Base-by-base conservation (phyloP, 306 rosid genomes). In the Geum urbanum region DNA sequence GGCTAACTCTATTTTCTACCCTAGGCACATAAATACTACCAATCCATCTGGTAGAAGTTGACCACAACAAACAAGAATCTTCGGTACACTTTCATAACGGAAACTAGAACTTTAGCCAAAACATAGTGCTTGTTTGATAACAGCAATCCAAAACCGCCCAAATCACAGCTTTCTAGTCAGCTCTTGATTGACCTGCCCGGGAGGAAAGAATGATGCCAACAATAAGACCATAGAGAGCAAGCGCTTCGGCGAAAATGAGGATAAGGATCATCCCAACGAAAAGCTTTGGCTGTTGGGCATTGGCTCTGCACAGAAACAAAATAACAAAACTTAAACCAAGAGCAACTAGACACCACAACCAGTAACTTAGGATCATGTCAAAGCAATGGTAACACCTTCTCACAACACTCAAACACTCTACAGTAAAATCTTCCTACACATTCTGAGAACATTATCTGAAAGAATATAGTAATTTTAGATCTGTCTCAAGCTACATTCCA, bases 221-320 rank as follows among this genome's bases (percentile, higher is more conserved):
- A 37, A 84, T 84, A 63, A 84, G 88, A 67, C 88, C 89, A 19
- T 84, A 84, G 3, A 84, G 78, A 6, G 88, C 88, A 40, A 84
- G 88, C 9, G 88, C 88, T 76, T 84, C 88, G 0, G 88, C 88
- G 9, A 84, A 84, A 76, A 84, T 84, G 57, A 84, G 88, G 56
- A 84, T 84, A 45, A 84, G 86, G 74, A 84, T 84, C 88, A 84
- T 84, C 73, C 88, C 88, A 55, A 84, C 88, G 50, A 84, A 84
- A 67, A 84, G 88, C 84, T 84, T 84, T 14, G 88, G 88, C 65
- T 84, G 88, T 47, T 81, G 88, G 20, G 88, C 88, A 71, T 84
- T 84, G 68, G 88, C 88, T 54, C 88, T 84, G 83, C 73, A 73
- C 14, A 66, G 63, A 19, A 50, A 44, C 24, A 19, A 18, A 32